Base-by-base conservation (phyloP, 371 early-diverging fungal genomes). In the Rhizopus sp. region DNA sequence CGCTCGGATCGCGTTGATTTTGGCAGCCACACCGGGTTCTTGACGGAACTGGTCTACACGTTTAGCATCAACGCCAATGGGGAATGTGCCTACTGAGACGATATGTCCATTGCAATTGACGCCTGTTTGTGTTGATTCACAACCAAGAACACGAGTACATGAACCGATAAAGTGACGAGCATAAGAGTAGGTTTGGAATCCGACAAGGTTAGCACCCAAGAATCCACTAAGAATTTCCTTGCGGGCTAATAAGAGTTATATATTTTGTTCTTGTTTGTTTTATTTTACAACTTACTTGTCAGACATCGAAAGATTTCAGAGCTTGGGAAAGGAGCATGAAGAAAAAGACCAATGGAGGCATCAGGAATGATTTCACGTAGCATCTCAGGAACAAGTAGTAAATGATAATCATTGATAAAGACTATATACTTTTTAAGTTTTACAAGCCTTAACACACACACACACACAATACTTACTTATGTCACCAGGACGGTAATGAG, bases 321-420 rank as follows among this genome's bases (percentile, higher is more conserved):
- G 59, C 87, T 88, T 7, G 99, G 98, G 76, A 99, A 99, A 12
- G 99, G 95, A 0, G 96, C 93, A 78, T 99, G 99, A 42, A 98
- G 76, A 72, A 99, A 99, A 66, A 98, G 92, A n/a, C 97, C 97
- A 55, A 99, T 90, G 38, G 87, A 84, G 3, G 96, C 91, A 37
- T 82, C 69, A 0, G 94, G 96, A 15, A 96, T 69, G 37, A 70
- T 77, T 60, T 83, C 72, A 49, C 95, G 86, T 17, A 99, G 66
- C 83, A 98, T 85, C 53, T 85, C 77, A 7, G 99, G 99, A 1
- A 98, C 85, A 47, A 97, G 68, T 68, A 98, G 83, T 34, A 99
- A 70, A 72, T 99, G 99, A 69, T 99, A 99, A 77, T 99, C 99
- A 65, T 99, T 97, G 52, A 99, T 89, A 94, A 98, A 99, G 41